A percentile compares a stretch with the other conserved stretches of the same genome.
Conservation (phyloP, 768 basidiomycete species). For the Clitopilus hobsonii region DNA sequence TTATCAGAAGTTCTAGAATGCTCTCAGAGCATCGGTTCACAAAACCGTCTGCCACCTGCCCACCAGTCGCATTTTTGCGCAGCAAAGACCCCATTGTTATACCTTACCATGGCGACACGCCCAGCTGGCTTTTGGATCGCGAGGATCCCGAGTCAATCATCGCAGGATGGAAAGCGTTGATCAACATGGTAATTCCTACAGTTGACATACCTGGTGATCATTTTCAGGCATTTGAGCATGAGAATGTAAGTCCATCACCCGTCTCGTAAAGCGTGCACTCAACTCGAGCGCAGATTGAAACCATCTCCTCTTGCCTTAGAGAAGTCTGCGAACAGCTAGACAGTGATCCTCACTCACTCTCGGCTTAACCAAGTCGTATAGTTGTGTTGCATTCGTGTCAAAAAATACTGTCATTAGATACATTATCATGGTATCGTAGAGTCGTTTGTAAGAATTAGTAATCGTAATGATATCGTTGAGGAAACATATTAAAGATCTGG, state of each 20-base stretch:
- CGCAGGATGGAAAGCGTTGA: conserved; percentile 43
- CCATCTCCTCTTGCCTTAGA: no score
- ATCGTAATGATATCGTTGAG: background rate
- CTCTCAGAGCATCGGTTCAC: conserved; percentile 42
- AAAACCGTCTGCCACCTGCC: conserved; percentile 14
- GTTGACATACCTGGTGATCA: conserved; percentile 65
- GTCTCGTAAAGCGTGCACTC: conserved; percentile 2
- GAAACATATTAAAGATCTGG: background rate
- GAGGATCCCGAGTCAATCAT: conserved; percentile 24
- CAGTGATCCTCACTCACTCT: no score
- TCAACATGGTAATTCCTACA: conserved; percentile 31
- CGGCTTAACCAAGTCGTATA: no score
- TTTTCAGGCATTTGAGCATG: conserved; percentile 58
- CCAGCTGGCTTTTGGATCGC: conserved; percentile 50
- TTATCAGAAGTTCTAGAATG: conserved; percentile 41
- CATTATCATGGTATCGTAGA: no score
- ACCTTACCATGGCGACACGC: no score
- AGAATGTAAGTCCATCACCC: conserved; percentile 25
- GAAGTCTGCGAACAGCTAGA: no score
- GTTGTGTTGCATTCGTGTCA: no score
- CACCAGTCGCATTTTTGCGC: conserved; percentile 47
- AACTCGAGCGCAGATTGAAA: no score
- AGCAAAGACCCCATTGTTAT: conserved; percentile 43
- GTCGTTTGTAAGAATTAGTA: no score
- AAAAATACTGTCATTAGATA: no score